Base-by-base conservation (phyloP, 2,329 filamentous ascomycete species). In the Emmonsia crescens region DNA sequence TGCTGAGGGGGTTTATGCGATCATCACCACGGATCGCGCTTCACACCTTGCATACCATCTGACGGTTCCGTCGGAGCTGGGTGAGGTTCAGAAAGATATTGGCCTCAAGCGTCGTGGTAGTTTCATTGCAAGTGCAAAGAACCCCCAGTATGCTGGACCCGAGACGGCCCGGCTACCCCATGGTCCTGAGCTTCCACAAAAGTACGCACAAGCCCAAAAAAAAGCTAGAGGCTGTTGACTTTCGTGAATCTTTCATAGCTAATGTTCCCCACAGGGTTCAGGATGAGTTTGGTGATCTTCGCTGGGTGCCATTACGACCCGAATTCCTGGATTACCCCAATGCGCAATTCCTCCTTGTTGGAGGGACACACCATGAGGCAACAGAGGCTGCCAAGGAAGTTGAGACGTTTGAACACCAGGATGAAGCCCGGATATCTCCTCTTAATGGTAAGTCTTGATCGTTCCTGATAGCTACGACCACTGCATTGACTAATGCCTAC, bases 1-100 rank as follows among this genome's bases (percentile, higher is more conserved):
- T n/a, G 91, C 86, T 0, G 91, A 96, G 72, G 92, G 91, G 0
- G 85, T 96, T 0, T 96, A 96, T 68, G 88, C 87, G 0, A 85
- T 96, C 59, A 90, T 87, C 0, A 84, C 82, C 2, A 89, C 87
- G 0, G 85, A 85, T 1, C 79, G 86, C 0, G 83, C 88, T 56
- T 89, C 85, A 1, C 91, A 96, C 68, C 78, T 96, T 9, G 88
- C 83, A 0, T 96, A 96, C 69, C 82, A 91, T 62, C 77, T 91
- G 56, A 96, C 89, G 0, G 80, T 93, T 33, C 90, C 91, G 0
- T 76, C 82, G 2, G 77, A 88, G 62, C 71, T 89, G 1, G 87
- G 86, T 0, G 83, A 90, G 57, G 80, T 94, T 0, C 91, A 96
- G 73, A 79, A 83, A 46, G 85, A 90, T 61, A 80, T 96, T 14